Percentiles rank a stretch among this genome's conserved stretches.
phyloP scores from a whole-genome alignment of 2,329 filamentous ascomycete genomes.

The Fusarium foetens region DNA sequence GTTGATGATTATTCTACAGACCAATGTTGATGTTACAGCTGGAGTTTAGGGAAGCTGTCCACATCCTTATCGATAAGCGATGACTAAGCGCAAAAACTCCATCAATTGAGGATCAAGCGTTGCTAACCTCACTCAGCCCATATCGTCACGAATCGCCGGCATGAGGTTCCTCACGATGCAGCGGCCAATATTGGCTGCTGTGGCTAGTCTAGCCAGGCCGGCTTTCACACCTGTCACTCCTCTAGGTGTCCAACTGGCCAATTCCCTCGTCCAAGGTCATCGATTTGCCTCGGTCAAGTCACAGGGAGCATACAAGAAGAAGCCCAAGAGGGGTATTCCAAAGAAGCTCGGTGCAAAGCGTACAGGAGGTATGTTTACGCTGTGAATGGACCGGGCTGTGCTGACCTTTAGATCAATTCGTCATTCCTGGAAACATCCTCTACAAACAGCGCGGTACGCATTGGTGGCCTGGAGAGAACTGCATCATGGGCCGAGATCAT shows the following conservation, averaged over 20 bases:
- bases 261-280: slow-evolving; percentile 59
- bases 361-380: slow-evolving; percentile 74
- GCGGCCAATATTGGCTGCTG: slow-evolving; percentile 58
- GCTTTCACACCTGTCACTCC: slow-evolving; percentile 36
- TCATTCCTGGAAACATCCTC: slow-evolving; percentile 96
- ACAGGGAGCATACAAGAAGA: slow-evolving; percentile 75
- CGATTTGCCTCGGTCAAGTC: slow-evolving; percentile 70
- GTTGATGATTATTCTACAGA: neutral
- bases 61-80: slow-evolving; percentile 46
- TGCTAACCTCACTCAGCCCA: slow-evolving; percentile 46
- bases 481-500: slow-evolving; percentile 93
- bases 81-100: slow-evolving; percentile 48
- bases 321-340: slow-evolving; percentile 67
- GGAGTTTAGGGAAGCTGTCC: slow-evolving; percentile 39
- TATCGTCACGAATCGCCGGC: slow-evolving; percentile 48
- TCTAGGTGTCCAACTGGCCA: slow-evolving; percentile 48
- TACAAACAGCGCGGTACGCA: slow-evolving; percentile 95
- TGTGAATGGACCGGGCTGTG: neutral
- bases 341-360: slow-evolving; percentile 97
- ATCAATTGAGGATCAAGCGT: slow-evolving; percentile 30
- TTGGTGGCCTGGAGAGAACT: slow-evolving; percentile 97
- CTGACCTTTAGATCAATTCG: slow-evolving; percentile 77
- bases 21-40: neutral
- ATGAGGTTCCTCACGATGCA: slow-evolving; percentile 61
- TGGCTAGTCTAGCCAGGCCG: slow-evolving; percentile 46